Evolutionary conservation across 1,284 basidiomycete genomes (phyloP), one percentile per base, ranked within the genome.

Genomic region (Paramarasmius palmivorus): DNA sequence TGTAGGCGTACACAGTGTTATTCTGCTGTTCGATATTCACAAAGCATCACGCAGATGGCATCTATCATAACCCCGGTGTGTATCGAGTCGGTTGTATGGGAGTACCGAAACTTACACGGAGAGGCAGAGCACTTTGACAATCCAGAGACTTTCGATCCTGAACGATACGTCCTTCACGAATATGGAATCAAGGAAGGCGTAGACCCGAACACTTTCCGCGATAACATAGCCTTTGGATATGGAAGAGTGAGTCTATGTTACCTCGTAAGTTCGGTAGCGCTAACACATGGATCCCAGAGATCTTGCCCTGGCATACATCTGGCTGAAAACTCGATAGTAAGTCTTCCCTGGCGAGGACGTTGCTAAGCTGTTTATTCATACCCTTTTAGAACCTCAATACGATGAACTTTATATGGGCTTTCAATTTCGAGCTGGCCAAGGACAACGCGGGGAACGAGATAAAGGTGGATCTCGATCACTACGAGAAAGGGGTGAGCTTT

Each of bases 271-370:
- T 12, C 39, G 2, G 2, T 22, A 10, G 10, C 17, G 1, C 23
- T 23, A 19, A 19, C 42, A 29, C 7, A 32, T 25, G 14, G 14
- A 19, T 4, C 12, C 6, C 32, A 60, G 58, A 45, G 68, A 59
- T 60, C 65, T 41, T 70, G 68, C 47, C 68, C 68, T 5, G 68
- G 68, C 8, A 62, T 67, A 4, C 53, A 58, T 41, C 54, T 69
- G 15, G 68, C 67, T 19, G 61, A 68, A 38, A 59, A 66, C 17
- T 64, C 67, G n/a, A n/a, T n/a, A n/a, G n/a, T n/a, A n/a, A n/a
- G n/a, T n/a, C n/a, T n/a, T n/a, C n/a, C 15, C 22, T 44, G 41
- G 41, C 25, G 25, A 32, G 7, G 29, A 32, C 29, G 6, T 32
- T 32, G 7, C 6, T 32, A 6, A 12, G 12, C 6, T 32, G 12